Base-by-base conservation (phyloP, 140 eudicot species). In the Cichorium intybus region DNA sequence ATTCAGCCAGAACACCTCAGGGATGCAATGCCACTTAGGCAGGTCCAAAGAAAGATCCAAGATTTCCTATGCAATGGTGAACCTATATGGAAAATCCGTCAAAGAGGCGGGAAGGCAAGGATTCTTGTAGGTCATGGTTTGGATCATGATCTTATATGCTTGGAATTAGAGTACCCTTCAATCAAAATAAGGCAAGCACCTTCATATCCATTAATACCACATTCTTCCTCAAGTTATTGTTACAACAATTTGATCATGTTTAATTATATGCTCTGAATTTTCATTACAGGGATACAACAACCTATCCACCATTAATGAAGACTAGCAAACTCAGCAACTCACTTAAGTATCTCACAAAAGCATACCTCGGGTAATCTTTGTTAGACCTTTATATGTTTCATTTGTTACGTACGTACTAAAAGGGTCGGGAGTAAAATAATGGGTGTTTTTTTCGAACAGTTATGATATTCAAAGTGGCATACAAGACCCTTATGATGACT, bases 271-370 rank as follows among this genome's bases (percentile, higher is more conserved):
- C 34, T 22, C 14, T 43, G 26, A 31, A 48, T 21, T 75, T 60
- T 46, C 20, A 27, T 41, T 72, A 35, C 74, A 91, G 98, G 89
- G 99, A 92, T 77, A 79, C 93, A 20, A 93, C 97, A 59, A 88
- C 80, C 76, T 92, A 92, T 74, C 99, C 99, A 69, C 97, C 99
- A 43, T 68, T 92, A 80, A 85, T 88, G 97, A 92, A 88, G 70
- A 92, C 99, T 39, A 92, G 97, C 95, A 92, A 92, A 90, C 99
- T 92, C 76, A 92, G 99, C 89, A 92, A 92, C 95, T 81, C 97
- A 17, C 93, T 92, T 54, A 85, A 88, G 79, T 83, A 92, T 77
- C 85, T 92, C 46, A 88, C 93, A 16, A 90, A 74, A 71, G 95
- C 97, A 60, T 92, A 92, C 80, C 95, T 92, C 4, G 99, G 99